Evolutionary conservation across 116 monocot species (phyloP).

Genomic region (Cymodocea nodosa): DNA sequence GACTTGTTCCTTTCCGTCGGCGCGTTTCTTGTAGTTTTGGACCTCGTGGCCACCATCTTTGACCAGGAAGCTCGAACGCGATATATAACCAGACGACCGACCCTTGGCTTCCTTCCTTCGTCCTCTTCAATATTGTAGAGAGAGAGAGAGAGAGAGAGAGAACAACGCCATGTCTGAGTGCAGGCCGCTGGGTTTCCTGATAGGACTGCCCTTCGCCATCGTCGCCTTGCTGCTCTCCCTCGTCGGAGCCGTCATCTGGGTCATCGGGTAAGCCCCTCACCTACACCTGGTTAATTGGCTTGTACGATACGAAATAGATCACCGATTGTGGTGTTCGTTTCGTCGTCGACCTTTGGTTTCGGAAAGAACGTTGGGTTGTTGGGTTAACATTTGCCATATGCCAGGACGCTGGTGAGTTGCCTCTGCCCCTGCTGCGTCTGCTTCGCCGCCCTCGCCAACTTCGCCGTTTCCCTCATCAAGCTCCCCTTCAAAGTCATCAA

Average conservation of each 20-base stretch:
- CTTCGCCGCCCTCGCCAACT: slow-evolving; percentile 28
- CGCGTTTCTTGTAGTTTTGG: too few species aligned
- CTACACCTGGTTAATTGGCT: too few species aligned
- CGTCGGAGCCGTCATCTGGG: slow-evolving; percentile 64
- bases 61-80: too few species aligned
- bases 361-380: background rate
- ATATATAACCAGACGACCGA: too few species aligned
- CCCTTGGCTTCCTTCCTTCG: too few species aligned
- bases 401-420: slow-evolving; percentile 30
- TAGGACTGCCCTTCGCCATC: slow-evolving; percentile 64
- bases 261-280: slow-evolving; percentile 57
- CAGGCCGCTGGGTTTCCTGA: slow-evolving; percentile 69
- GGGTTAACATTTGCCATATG: background rate
- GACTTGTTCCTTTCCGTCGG: too few species aligned
- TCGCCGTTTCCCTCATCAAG: slow-evolving; percentile 29
- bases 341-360: too few species aligned
- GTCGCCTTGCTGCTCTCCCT: slow-evolving; percentile 42
- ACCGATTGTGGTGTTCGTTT: too few species aligned
- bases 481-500: slow-evolving; percentile 28
- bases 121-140: too few species aligned
- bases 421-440: slow-evolving; percentile 39
- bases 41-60: too few species aligned
- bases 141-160: background rate
- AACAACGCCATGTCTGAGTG: slow-evolving; percentile 25
- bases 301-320: too few species aligned